Conservation (phyloP, 331 rosid genomes). For the Quercus tomentella region DNA sequence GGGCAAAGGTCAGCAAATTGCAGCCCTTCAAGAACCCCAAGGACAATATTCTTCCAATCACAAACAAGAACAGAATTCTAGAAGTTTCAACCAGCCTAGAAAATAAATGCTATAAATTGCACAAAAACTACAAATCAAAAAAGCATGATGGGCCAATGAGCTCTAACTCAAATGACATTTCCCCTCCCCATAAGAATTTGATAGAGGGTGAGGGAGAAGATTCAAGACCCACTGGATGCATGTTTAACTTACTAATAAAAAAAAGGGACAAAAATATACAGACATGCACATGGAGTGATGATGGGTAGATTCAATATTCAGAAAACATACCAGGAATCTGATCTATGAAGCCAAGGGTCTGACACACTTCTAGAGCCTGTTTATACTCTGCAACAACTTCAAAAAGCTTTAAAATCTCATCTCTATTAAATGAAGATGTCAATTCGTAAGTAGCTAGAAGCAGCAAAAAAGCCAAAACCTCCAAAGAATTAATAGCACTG, state of each 20-base stretch:
- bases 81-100: neutral
- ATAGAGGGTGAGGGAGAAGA: neutral
- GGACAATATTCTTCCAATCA: no score
- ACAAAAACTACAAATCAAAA: neutral
- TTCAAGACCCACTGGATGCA: no score
- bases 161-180: no score
- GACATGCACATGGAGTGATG: neutral
- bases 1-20: no score
- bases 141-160: neutral
- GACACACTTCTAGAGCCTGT: slow-evolving; percentile 39
- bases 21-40: no score
- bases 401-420: slow-evolving; percentile 42
- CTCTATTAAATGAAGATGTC: slow-evolving; percentile 28
- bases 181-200: neutral
- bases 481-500: slow-evolving; percentile 28
- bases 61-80: no score
- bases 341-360: slow-evolving; percentile 35
- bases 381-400: slow-evolving; percentile 39
- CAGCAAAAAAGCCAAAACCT: slow-evolving; percentile 44
- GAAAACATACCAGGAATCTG: slow-evolving; percentile 44
- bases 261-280: neutral
- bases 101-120: neutral
- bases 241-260: neutral
- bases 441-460: slow-evolving; percentile 46
- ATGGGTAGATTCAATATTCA: neutral